Evolutionary conservation across 768 basidiomycete genomes (phyloP).

Genomic region (Mrakia frigida): DNA sequence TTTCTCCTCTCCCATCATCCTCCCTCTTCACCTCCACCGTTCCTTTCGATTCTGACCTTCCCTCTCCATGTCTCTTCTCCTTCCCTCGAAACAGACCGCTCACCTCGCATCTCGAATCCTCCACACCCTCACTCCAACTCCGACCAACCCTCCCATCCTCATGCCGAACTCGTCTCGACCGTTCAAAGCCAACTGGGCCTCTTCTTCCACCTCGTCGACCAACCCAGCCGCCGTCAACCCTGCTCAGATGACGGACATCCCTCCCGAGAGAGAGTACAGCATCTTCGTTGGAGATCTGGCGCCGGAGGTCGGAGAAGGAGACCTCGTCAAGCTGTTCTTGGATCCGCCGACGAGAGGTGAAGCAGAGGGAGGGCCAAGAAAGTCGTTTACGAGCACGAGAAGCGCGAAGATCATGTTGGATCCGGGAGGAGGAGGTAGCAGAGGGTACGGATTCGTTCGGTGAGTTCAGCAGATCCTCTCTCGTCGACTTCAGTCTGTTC

Average conservation of each 20-base stretch:
- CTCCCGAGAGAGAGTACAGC: constrained; percentile 66
- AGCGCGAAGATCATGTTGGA: constrained; percentile 95
- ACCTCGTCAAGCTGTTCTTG: constrained; percentile 81
- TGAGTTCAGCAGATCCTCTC: background rate
- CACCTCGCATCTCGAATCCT: constrained; percentile 30
- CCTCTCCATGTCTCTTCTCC: background rate
- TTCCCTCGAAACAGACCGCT: background rate
- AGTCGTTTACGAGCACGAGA: constrained; percentile 84
- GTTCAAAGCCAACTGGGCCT: constrained; percentile 69
- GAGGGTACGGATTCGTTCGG: constrained; percentile 89
- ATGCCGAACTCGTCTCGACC: constrained; percentile 86
- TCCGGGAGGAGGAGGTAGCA: constrained; percentile 77
- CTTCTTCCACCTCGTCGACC: constrained; percentile 28
- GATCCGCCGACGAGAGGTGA: constrained; percentile 61
- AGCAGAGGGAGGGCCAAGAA: constrained; percentile 47
- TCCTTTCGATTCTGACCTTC: background rate
- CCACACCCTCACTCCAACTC: constrained; percentile 37
- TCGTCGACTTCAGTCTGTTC: background rate
- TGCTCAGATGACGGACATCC: constrained; percentile 17
- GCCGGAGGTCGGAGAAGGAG: constrained; percentile 88
- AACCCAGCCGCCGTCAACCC: constrained; percentile 30
- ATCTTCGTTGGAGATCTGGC: constrained; percentile 93
- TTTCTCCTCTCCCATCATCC: constrained; percentile 48
- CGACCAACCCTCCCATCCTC: constrained; percentile 48
- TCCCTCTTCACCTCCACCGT: background rate